Evolutionary conservation across 2,329 filamentous ascomycete species (phyloP), one percentile per base, ranked within the genome.

Genomic region (Sphaerulina populicola): DNA sequence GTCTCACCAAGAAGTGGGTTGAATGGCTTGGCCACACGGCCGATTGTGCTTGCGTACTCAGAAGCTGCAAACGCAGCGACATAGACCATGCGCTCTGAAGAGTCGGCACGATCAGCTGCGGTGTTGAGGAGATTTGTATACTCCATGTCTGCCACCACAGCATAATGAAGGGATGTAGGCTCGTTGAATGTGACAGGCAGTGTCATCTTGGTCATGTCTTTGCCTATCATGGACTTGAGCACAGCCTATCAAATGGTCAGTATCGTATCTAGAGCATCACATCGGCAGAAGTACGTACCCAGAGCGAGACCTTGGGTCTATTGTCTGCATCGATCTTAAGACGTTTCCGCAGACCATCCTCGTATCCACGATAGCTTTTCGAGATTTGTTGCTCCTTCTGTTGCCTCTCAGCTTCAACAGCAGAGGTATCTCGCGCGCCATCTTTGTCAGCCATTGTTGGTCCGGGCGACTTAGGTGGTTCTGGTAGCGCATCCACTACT

Each of bases 151-250:
- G 98, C 93, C 4, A 88, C 88, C 39, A 94, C 91, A 66, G 93
- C 87, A 69, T 97, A 93, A 7, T 98, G 78, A 10, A 98, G 75
- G 5, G 93, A 97, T 0, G 93, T 98, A 0, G 93, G 93, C 69
- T 98, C 93, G 71, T 98, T 98, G 75, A 98, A 97, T 0, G 93
- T 95, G 2, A 98, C 93, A 0, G 93, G 93, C 15, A 98, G 74
- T 0, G 93, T 97, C 91, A 98, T 98, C 74, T 94, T 97, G 35
- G 93, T 97, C 93, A 98, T 97, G 66, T 98, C 93, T 69, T 98
- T 97, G 57, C 93, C 93, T 70, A 98, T 95, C 93, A 98, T 97
- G 18, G 91, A 97, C 73, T 97, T 98, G 57, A 98, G 74, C 61
- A 98, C 96, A 59, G 86, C 85, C 90, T 96, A 58, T 1, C 6